phyloP scores from a whole-genome alignment of 1,139 yeast species.

The Citeromyces hawaiiensis region DNA sequence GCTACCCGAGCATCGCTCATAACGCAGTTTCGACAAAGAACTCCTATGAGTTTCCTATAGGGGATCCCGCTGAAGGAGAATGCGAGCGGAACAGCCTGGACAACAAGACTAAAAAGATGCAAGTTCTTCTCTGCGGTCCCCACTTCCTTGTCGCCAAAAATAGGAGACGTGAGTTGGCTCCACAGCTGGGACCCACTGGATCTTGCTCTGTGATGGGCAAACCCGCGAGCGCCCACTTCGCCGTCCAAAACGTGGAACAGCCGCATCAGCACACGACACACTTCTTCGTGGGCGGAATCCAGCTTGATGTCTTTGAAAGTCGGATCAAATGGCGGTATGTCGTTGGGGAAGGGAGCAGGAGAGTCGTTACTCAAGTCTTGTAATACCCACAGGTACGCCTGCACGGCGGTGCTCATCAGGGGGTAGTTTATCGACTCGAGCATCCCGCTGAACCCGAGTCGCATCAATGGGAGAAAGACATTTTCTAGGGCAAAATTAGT shows the following conservation, averaged over 20 bases:
- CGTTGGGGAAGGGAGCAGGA: conserved; percentile 63
- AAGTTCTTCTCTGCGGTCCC: conserved; percentile 7
- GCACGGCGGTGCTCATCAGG: conserved; percentile 53
- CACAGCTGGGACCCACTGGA: conserved; percentile 2
- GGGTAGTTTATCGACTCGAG: conserved; percentile 61
- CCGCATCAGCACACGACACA: conserved; percentile 47
- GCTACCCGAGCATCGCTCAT: conserved; percentile 54
- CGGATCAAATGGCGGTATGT: conserved; percentile 11
- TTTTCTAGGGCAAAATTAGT: conserved; percentile 72
- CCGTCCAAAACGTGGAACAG: conserved; percentile 49
- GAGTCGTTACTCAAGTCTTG: background rate
- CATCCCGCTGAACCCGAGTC: conserved; percentile 38
- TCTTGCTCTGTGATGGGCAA: conserved; percentile 9
- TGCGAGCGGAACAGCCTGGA: conserved; percentile 52
- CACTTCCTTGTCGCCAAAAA: conserved; percentile 14
- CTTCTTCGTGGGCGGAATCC: conserved; percentile 58
- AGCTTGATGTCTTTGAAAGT: conserved; percentile 28
- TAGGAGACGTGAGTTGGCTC: conserved; percentile 10
- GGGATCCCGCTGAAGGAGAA: conserved; percentile 20
- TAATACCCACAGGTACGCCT: conserved; percentile 30
- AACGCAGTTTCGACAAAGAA: conserved; percentile 62
- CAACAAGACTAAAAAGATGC: conserved; percentile 1
- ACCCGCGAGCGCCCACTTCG: conserved; percentile 32
- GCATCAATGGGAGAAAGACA: conserved; percentile 49
- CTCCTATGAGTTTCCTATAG: conserved; percentile 54